These are phyloP conservation scores for Aspergillus novoparasiticus DNA, from an alignment of 2,329 filamentous ascomycete genomes.

Conservation along the genomic window DNA sequence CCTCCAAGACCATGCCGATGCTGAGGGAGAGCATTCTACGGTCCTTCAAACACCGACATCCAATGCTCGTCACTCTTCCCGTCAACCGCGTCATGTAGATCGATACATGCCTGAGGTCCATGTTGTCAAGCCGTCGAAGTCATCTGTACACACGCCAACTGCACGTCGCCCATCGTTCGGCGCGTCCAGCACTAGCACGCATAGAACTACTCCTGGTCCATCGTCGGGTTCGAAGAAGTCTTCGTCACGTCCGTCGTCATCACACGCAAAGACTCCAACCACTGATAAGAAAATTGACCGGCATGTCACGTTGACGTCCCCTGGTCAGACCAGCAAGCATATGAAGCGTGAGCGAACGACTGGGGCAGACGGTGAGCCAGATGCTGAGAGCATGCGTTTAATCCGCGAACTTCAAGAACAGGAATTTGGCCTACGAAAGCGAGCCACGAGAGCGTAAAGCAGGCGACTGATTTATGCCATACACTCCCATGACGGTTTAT, in stretches of 20 bases:
- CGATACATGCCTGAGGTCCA: constrained; percentile 41
- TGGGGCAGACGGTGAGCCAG: constrained; percentile 35
- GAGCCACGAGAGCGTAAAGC: constrained; percentile 24
- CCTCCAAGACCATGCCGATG: constrained; percentile 33
- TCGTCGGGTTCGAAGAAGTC: constrained; percentile 34
- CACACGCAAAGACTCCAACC: constrained; percentile 40
- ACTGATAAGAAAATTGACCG: constrained; percentile 38
- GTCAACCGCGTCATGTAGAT: constrained; percentile 46
- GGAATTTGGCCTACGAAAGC: constrained; percentile 47
- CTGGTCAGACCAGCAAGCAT: constrained; percentile 31
- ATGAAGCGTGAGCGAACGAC: constrained; percentile 29
- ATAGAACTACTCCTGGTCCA: constrained; percentile 32
- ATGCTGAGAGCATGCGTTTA: constrained; percentile 47
- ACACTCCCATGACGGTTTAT: constrained; percentile 5
- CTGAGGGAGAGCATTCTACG: constrained; percentile 32
- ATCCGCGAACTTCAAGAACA: constrained; percentile 50
- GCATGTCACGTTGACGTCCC: constrained; percentile 28
- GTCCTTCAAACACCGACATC: constrained; percentile 41
- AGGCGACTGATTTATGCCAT: neutral
- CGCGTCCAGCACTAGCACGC: constrained; percentile 20
- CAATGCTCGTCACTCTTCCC: constrained; percentile 48
- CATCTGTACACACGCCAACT: constrained; percentile 25
- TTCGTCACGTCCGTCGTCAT: constrained; percentile 40
- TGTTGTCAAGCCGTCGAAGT: constrained; percentile 27
- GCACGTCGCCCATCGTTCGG: constrained; percentile 28